Base-by-base conservation (phyloP, 768 basidiomycete species). In the Tricholoma terreum region DNA sequence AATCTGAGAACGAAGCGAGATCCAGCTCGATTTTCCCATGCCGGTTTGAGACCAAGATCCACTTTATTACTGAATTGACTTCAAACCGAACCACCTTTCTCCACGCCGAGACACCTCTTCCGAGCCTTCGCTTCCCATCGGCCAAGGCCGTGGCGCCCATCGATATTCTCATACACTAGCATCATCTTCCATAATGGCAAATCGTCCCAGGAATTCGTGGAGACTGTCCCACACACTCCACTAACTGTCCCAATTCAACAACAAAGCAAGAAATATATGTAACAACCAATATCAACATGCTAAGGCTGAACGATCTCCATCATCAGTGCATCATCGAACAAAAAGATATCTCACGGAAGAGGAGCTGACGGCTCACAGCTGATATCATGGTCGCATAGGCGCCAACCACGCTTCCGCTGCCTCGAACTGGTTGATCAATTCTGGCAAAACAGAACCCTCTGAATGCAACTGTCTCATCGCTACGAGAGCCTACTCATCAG, bases 371-470 rank as follows among this genome's bases (percentile, higher is more conserved):
- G 7, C 43, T 27, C 35, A 46, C n/a, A 15, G 30, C 7, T 22
- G 42, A 38, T 58, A 64, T 85, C 79, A 92, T 64, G 91, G 91
- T 65, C 91, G 77, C 91, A 93, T 93, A 60, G 94, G 94, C 61
- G 84, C 86, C 63, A 98, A 78, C 94, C 94, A 98, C 58, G 84
- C 85, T 72, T 99, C 93, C 14, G 96, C 96, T 51, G 86, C 87
- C 77, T 98, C 94, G 75, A 98, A 99, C 76, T 95, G 91, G 73
- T 92, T 90, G 72, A 93, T 91, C 77, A 98, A 75, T 71, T 95
- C 93, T 56, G 84, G 83, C 71, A 89, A 75, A 42, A 95, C 91
- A 35, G 87, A 82, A 46, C 84, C 82, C 71, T 94, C 92, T 46
- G 86, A 82, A 71, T 90, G 89, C 71, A 98, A 78, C 65, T 91